Evolutionary conservation across 257 asterid genomes (phyloP).

Genomic region (Solanum lycopersicoides): DNA sequence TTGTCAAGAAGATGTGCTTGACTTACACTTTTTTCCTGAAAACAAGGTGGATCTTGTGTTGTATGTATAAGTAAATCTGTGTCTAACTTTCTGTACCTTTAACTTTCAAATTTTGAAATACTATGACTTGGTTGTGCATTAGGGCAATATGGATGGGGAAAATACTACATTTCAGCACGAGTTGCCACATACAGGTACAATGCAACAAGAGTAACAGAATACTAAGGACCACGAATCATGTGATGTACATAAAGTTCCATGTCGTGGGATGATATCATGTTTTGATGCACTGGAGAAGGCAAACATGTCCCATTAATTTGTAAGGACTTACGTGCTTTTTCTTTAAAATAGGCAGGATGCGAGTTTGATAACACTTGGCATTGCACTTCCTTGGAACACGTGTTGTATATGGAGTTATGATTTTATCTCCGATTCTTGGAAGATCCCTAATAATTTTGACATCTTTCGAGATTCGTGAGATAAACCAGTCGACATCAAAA

Average conservation of each 20-base stretch:
- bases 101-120: neutral
- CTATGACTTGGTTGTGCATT: neutral
- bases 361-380: conserved; percentile 44
- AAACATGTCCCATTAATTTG: neutral
- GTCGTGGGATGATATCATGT: neutral
- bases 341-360: conserved; percentile 42
- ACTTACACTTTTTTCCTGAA: neutral
- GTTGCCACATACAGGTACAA: neutral
- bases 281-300: neutral
- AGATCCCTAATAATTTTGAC: conserved; percentile 41
- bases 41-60: neutral
- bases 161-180: neutral
- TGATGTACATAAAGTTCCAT: neutral
- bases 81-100: neutral
- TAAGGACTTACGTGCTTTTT: conserved; percentile 42
- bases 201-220: neutral
- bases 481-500: conserved; percentile 53
- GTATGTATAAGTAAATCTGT: neutral
- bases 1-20: neutral
- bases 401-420: conserved; percentile 19
- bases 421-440: conserved; percentile 33
- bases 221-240: neutral
- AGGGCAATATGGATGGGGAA: neutral
- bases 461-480: conserved; percentile 32
- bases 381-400: conserved; percentile 72